A percentile compares a stretch with the other conserved stretches of the same genome.
Evolutionary conservation across 306 rosid species (phyloP).

Genomic region (Cicer arietinum): DNA sequence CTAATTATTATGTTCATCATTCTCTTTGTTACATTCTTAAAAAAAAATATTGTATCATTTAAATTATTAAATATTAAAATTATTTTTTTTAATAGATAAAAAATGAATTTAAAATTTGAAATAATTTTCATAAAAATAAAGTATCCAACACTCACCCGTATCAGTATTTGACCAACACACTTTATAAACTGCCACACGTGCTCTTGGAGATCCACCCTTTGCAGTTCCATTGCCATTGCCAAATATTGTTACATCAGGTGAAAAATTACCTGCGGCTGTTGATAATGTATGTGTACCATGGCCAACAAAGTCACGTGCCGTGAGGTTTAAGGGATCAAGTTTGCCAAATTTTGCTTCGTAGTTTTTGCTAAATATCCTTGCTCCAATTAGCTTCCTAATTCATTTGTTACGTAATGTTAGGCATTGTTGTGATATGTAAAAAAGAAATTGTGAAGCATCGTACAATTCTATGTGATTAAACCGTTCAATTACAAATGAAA

Average conservation of each 20-base stretch:
- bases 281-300: slow-evolving; percentile 81
- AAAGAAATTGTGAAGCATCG: neutral
- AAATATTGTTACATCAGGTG: slow-evolving; percentile 45
- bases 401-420: neutral
- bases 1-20: no score
- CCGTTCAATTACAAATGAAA: no score
- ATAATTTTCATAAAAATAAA: no score
- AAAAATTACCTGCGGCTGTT: slow-evolving; percentile 71
- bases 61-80: no score
- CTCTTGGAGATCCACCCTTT: slow-evolving; percentile 79
- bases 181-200: slow-evolving; percentile 73
- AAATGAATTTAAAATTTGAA: no score
- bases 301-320: slow-evolving; percentile 64
- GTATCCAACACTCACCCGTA: neutral
- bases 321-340: slow-evolving; percentile 8
- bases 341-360: slow-evolving; percentile 32
- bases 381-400: slow-evolving; percentile 75
- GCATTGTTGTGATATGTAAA: neutral
- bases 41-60: no score
- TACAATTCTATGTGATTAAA: no score
- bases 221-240: slow-evolving; percentile 80
- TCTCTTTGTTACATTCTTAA: no score
- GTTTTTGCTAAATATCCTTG: slow-evolving; percentile 59
- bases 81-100: no score
- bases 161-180: slow-evolving; percentile 59